phyloP scores from a whole-genome alignment of 1,139 yeast species.

The Geotrichum restrictum region DNA sequence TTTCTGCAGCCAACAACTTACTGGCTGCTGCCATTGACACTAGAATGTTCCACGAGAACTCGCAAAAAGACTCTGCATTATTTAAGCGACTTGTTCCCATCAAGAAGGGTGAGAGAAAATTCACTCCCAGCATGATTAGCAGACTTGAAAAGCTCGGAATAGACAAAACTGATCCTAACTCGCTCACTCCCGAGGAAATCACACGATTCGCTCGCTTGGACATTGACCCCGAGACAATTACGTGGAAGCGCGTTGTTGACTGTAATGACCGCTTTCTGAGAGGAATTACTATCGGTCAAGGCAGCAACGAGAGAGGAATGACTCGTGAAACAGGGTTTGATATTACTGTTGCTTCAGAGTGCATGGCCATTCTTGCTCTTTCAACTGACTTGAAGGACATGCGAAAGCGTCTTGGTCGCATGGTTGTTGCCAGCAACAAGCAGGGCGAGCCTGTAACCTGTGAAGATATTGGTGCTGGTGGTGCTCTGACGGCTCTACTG shows the following conservation, averaged over 20 bases:
- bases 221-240: constrained; percentile 88
- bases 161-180: constrained; percentile 74
- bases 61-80: constrained; percentile 83
- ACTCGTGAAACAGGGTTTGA: constrained; percentile 91
- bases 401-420: constrained; percentile 84
- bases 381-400: constrained; percentile 78
- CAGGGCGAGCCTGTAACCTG: constrained; percentile 88
- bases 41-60: constrained; percentile 92
- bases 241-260: constrained; percentile 96
- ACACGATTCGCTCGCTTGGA: constrained; percentile 76
- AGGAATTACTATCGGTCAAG: constrained; percentile 87
- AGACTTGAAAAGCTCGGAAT: constrained; percentile 81
- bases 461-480: constrained; percentile 96
- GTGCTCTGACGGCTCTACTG: constrained; percentile 91
- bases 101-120: constrained; percentile 75
- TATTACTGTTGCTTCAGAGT: constrained; percentile 94
- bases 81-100: constrained; percentile 88
- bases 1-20: constrained; percentile 90
- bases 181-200: constrained; percentile 76
- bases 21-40: constrained; percentile 98
- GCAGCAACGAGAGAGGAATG: constrained; percentile 89
- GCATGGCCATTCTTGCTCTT: constrained; percentile 96
- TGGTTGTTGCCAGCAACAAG: constrained; percentile 83
- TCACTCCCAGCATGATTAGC: constrained; percentile 72
- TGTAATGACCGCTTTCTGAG: constrained; percentile 91